Evolutionary conservation across 805 yeast genomes (phyloP), one percentile per base, ranked within the genome.

Genomic region (Nakazawaea holstii): DNA sequence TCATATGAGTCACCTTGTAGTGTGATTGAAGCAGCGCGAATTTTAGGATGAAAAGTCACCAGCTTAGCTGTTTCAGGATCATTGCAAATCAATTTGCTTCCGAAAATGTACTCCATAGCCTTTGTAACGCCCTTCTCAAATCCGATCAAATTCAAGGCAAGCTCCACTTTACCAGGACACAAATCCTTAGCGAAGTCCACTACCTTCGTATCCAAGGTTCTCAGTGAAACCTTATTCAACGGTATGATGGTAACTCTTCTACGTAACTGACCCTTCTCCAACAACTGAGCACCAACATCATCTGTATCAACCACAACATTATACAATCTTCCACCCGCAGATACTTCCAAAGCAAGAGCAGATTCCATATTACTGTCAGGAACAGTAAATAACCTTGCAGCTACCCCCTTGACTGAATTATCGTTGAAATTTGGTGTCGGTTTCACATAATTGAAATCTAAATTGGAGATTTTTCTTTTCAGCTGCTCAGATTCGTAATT

Each of bases 81-180:
- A 15, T 80, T 69, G 67, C 99, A 94, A 20, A 94, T 76, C 39
- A 95, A 76, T n/a, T 95, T 87, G 20, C 80, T 72, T 13, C 99
- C 99, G 66, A 94, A 94, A 20, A 92, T 88, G 55, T 80, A 89
- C 55, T 87, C 84, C 94, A 95, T 87, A 0, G 98, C 99, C 46
- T 75, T 81, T 4, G 73, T 50, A 20, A 89, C 82, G 48, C 84
- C 88, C 0, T 67, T 63, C 15, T 87, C 88, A 60, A 78, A 95
- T 2, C 84, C 84, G 46, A 94, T 75, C 50, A 92, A 69, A 57
- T 91, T 81, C 40, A 90, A 63, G 0, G 99, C 99, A n/a, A 90
- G 70, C 54, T 94, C 95, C 14, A 91, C 98, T 53, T 84, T 82
- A 2, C 81, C 83, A 1, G 96, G 95, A 32, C 94, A 87, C 7